Percentiles rank a stretch among this genome's conserved stretches.
phyloP scores from a whole-genome alignment of 2,329 filamentous ascomycete genomes.

The Aspergillus sp. region DNA sequence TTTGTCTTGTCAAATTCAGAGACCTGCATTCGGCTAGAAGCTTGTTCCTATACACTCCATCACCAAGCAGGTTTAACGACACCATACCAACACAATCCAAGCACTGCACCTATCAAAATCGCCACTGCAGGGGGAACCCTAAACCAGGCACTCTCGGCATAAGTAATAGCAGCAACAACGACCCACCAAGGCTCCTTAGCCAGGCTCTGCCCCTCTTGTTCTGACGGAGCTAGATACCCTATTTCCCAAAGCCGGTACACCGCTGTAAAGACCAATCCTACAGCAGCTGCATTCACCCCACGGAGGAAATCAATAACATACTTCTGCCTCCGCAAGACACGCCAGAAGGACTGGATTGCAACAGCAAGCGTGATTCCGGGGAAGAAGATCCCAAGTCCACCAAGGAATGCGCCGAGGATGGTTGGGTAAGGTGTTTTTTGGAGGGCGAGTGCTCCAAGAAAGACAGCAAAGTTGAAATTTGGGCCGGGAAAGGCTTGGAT shows the following conservation, averaged over 20 bases:
- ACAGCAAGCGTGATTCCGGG: constrained; percentile 38
- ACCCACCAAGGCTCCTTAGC: constrained; percentile 65
- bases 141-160: constrained; percentile 52
- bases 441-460: constrained; percentile 54
- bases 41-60: too few species aligned
- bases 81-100: constrained; percentile 51
- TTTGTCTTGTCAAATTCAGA: too few species aligned
- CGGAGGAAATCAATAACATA: constrained; percentile 53
- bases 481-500: constrained; percentile 69
- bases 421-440: constrained; percentile 29
- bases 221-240: constrained; percentile 56
- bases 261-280: constrained; percentile 64
- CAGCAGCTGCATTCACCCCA: constrained; percentile 61
- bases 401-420: constrained; percentile 52
- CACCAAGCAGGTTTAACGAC: constrained; percentile 19
- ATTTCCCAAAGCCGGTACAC: constrained; percentile 65
- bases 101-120: constrained; percentile 48
- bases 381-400: constrained; percentile 46
- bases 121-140: constrained; percentile 44
- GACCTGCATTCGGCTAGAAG: too few species aligned
- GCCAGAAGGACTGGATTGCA: constrained; percentile 53
- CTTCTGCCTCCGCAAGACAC: constrained; percentile 45
- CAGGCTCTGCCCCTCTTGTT: constrained; percentile 52
- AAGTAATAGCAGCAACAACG: constrained; percentile 53
- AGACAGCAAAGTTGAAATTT: constrained; percentile 54